phyloP scores from a whole-genome alignment of 2,329 filamentous ascomycete species.

The Xenosphaeropsis pyriputrescens region DNA sequence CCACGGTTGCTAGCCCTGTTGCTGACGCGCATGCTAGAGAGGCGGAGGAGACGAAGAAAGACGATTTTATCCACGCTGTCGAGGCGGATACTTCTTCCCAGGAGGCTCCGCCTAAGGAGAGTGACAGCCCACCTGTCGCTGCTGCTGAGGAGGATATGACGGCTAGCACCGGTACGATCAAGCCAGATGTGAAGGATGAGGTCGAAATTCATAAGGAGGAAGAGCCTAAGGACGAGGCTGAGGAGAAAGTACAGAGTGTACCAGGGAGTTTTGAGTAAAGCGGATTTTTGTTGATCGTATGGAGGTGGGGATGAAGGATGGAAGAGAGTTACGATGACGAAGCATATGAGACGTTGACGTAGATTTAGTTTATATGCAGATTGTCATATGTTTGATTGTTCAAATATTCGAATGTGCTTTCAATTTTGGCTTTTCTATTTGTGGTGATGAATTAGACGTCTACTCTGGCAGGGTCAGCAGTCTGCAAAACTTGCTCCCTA shows the following conservation, averaged over 20 bases:
- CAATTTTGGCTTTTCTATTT: too few species aligned
- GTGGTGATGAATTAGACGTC: too few species aligned
- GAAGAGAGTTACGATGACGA: too few species aligned
- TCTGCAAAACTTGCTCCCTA: too few species aligned
- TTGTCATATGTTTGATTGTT: too few species aligned
- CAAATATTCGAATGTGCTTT: too few species aligned
- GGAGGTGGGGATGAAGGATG: background rate
- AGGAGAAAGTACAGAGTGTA: background rate
- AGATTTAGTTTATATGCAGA: too few species aligned
- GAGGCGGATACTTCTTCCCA: constrained; percentile 1
- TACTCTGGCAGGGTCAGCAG: too few species aligned
- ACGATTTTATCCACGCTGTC: constrained; percentile 1
- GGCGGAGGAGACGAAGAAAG: constrained; percentile 7
- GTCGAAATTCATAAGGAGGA: background rate
- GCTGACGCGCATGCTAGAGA: constrained; percentile 5
- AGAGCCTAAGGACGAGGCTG: background rate
- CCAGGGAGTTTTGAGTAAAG: background rate
- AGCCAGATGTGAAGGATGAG: constrained; percentile 1
- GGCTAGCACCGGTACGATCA: constrained; percentile 11
- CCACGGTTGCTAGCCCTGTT: constrained; percentile 3
- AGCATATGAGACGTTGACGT: too few species aligned
- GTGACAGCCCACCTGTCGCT: constrained; percentile 6
- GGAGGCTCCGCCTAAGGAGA: constrained; percentile 4
- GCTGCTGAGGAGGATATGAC: constrained; percentile 7
- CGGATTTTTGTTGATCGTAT: background rate